A percentile compares a stretch with the other conserved stretches of the same genome.
These are phyloP conservation scores for Xylariaceae sp. DNA, from an alignment of 2,329 filamentous ascomycete species.

Conservation along the genomic window DNA sequence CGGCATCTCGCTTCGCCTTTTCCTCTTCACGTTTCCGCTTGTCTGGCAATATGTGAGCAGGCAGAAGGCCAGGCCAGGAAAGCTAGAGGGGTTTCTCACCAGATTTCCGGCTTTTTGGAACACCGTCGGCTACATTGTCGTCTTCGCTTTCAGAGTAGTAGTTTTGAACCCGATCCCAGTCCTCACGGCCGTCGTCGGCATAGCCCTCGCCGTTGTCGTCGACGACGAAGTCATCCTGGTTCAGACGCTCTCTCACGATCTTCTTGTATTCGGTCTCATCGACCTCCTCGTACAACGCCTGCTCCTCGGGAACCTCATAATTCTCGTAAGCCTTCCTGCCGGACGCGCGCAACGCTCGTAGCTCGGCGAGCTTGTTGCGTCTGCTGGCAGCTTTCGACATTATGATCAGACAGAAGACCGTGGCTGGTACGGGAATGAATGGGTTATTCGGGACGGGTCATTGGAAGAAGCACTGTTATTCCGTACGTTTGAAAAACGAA, in stretches of 20 bases:
- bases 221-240: constrained; percentile 96
- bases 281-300: constrained; percentile 88
- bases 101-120: constrained; percentile 47
- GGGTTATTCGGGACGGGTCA: neutral
- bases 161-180: constrained; percentile 72
- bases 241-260: constrained; percentile 79
- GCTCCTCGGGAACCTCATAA: constrained; percentile 81
- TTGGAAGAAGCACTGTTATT: constrained; percentile 1
- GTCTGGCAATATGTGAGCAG: constrained; percentile 41
- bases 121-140: constrained; percentile 47
- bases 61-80: neutral
- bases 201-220: constrained; percentile 98
- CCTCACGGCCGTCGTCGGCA: constrained; percentile 90
- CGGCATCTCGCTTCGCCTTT: constrained; percentile 75
- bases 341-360: constrained; percentile 75
- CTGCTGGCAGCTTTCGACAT: constrained; percentile 40
- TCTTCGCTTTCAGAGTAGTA: constrained; percentile 72
- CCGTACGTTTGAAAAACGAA: neutral
- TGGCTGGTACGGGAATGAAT: neutral
- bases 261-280: constrained; percentile 98
- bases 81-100: constrained; percentile 35
- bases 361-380: constrained; percentile 63
- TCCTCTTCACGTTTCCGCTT: constrained; percentile 89
- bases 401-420: constrained; percentile 15
- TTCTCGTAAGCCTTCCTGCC: constrained; percentile 87